Conservation (phyloP, 169 alveolate species). For the Eimeria necatrix region DNA sequence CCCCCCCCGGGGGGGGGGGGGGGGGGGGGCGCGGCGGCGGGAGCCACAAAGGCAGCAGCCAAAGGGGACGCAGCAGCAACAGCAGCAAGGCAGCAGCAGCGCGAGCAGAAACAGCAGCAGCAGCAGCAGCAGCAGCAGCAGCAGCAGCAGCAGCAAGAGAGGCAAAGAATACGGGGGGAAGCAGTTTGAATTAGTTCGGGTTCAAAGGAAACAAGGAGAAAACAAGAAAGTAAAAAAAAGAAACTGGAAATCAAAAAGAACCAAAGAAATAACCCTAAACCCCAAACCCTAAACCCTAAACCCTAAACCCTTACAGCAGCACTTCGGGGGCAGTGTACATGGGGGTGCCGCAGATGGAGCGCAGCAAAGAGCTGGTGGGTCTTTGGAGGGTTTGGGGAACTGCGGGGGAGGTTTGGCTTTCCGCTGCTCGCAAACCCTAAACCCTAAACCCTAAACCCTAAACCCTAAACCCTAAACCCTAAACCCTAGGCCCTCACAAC, state of each 20-base stretch:
- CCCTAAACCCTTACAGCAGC: conserved; percentile 54
- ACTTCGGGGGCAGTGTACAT: conserved; percentile 78
- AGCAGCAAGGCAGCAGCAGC: too few relatives aligned
- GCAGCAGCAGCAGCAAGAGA: too few relatives aligned
- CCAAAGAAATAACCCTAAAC: neutral
- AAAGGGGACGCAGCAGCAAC: too few relatives aligned
- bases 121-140: too few relatives aligned
- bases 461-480: neutral
- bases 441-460: conserved; percentile 11
- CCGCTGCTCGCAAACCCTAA: conserved; percentile 37
- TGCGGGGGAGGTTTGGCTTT: neutral
- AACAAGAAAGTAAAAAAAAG: too few relatives aligned
- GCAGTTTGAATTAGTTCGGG: too few relatives aligned
- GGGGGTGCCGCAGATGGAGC: conserved; percentile 75
- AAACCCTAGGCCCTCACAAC: neutral
- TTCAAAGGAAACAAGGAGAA: too few relatives aligned
- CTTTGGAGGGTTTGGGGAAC: neutral
- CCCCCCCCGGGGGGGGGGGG: too few relatives aligned
- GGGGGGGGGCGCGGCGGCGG: too few relatives aligned
- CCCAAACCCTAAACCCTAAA: neutral
- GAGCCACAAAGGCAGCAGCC: too few relatives aligned
- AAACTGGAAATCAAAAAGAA: neutral
- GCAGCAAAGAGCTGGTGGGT: conserved; percentile 39
- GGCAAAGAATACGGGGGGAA: too few relatives aligned
- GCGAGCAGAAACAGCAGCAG: too few relatives aligned